phyloP scores from a whole-genome alignment of 768 basidiomycete species.

The Pholiota conissans region DNA sequence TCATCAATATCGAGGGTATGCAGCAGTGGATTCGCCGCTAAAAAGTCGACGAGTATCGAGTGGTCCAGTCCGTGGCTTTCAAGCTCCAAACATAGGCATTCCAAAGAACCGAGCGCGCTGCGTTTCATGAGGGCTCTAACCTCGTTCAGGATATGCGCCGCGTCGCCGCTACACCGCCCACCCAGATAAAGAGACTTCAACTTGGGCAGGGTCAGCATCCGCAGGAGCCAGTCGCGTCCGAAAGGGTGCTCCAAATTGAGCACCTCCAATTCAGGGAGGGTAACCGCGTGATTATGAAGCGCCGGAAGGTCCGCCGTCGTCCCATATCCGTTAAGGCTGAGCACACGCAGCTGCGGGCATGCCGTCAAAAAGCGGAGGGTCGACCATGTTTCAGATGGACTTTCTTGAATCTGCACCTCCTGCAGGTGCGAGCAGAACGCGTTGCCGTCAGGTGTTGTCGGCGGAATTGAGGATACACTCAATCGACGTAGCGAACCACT shows the following conservation, averaged over 20 bases:
- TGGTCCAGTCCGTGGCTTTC: slow-evolving; percentile 10
- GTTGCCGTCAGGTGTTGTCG: background rate
- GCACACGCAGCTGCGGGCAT: slow-evolving; percentile 10
- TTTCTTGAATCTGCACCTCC: slow-evolving; percentile 15
- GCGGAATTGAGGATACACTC: slow-evolving; percentile 8
- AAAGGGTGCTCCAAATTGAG: slow-evolving; percentile 18
- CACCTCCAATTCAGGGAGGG: slow-evolving; percentile 11
- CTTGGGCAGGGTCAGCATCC: slow-evolving; percentile 11
- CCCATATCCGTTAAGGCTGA: slow-evolving; percentile 16
- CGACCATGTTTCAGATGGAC: slow-evolving; percentile 13
- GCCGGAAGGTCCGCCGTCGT: background rate
- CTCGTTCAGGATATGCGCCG: slow-evolving; percentile 6
- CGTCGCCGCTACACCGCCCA: slow-evolving; percentile 10
- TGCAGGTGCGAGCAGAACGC: slow-evolving; percentile 10
- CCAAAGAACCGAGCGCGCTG: slow-evolving; percentile 12
- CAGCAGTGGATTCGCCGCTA: slow-evolving; percentile 7
- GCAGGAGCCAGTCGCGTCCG: slow-evolving; percentile 11
- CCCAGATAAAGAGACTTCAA: slow-evolving; percentile 11
- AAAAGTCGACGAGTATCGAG: slow-evolving; percentile 7
- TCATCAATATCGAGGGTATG: slow-evolving; percentile 12
- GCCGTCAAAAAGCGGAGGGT: slow-evolving; percentile 10
- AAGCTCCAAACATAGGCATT: slow-evolving; percentile 8
- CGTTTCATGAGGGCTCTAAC: slow-evolving; percentile 12
- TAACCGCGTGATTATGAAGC: background rate
- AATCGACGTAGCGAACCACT: slow-evolving; percentile 11